Evolutionary conservation across 1,284 basidiomycete species (phyloP).

Genomic region (Ustilago xerochloae): DNA sequence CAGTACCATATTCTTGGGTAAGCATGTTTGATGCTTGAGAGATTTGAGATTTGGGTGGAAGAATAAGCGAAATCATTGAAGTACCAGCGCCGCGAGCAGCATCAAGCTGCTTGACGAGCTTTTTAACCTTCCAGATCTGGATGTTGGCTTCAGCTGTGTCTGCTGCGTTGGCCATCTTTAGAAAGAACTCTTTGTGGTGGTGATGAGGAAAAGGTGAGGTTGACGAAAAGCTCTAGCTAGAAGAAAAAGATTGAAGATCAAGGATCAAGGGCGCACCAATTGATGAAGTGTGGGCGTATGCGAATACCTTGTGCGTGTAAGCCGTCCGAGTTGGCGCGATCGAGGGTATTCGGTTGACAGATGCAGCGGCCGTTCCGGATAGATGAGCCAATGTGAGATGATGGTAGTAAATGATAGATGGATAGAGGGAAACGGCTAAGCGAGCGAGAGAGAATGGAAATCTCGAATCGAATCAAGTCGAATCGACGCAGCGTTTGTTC

Average conservation of each 20-base stretch:
- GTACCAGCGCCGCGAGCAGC: slow-evolving; percentile 79
- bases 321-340: no score
- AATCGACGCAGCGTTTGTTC: neutral
- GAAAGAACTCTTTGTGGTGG: neutral
- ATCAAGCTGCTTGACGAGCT: slow-evolving; percentile 72
- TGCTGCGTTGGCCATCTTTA: slow-evolving; percentile 37
- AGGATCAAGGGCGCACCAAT: no score
- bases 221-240: no score
- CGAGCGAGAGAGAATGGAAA: neutral
- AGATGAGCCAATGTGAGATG: no score
- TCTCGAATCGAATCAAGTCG: neutral
- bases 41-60: slow-evolving; percentile 95
- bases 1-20: slow-evolving; percentile 88
- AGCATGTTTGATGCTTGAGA: slow-evolving; percentile 93
- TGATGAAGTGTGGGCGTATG: no score
- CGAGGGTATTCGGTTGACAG: no score
- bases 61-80: slow-evolving; percentile 98
- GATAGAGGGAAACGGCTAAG: neutral
- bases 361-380: no score
- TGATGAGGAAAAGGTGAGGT: neutral
- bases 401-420: no score
- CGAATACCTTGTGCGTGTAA: no score
- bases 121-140: slow-evolving; percentile 89
- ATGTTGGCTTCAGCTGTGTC: slow-evolving; percentile 53
- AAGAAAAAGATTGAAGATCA: neutral